Conservation (phyloP, 2,329 filamentous ascomycete genomes). For the Pestalotiopsis sp. region DNA sequence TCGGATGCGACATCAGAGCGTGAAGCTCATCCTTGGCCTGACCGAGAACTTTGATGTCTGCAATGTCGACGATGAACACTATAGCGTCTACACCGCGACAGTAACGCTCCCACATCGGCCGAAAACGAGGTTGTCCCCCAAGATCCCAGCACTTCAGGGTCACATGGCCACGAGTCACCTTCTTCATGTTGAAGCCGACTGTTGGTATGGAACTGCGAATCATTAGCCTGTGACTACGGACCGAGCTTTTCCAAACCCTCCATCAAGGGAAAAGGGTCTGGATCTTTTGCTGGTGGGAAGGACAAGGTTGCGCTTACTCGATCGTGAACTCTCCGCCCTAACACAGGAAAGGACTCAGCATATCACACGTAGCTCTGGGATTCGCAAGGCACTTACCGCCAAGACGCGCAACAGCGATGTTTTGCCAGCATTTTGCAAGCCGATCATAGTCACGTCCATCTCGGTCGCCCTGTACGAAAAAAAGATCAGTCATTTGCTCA, state of each 20-base stretch:
- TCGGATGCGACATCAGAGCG: conserved; percentile 80
- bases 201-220: conserved; percentile 88
- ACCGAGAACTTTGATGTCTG: conserved; percentile 78
- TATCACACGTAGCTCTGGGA: conserved; percentile 18
- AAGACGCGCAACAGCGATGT: conserved; percentile 92
- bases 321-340: conserved; percentile 98
- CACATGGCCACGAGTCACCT: conserved; percentile 96
- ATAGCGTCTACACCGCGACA: conserved; percentile 97
- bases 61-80: conserved; percentile 97
- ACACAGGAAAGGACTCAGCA: conserved; percentile 36
- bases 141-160: conserved; percentile 99
- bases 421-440: conserved; percentile 96
- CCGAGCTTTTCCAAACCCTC: conserved; percentile 8
- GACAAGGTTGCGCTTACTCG: conserved; percentile 70
- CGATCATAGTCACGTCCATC: conserved; percentile 99
- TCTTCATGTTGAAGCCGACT: conserved; percentile 99
- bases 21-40: conserved; percentile 92
- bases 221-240: conserved; percentile 20
- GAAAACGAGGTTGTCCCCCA: conserved; percentile 93
- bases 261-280: conserved; percentile 21
- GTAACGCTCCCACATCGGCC: conserved; percentile 99
- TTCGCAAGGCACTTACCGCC: conserved; percentile 68
- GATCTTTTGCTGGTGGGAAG: conserved; percentile 2
- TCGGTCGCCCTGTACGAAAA: conserved; percentile 80
- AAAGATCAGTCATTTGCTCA: conserved; percentile 19